phyloP scores from a whole-genome alignment of 805 yeast genomes.

The Debaryomyces tyrocola region DNA sequence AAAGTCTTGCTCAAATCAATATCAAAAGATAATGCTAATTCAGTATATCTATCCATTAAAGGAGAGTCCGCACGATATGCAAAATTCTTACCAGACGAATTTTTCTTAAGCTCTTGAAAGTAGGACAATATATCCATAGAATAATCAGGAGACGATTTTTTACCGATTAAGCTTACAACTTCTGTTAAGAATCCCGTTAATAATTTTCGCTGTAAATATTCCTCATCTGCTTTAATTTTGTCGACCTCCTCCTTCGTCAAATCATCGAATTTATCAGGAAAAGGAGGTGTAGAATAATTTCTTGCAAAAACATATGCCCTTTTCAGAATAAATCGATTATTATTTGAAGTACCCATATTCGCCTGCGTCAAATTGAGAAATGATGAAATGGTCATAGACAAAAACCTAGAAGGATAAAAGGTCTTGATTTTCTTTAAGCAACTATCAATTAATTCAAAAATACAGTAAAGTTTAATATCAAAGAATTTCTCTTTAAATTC shows the following conservation, averaged over 20 bases:
- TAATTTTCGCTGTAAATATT: conserved; percentile 61
- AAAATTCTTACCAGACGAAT: conserved; percentile 1
- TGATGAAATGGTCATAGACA: conserved; percentile 66
- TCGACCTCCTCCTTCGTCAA: conserved; percentile 38
- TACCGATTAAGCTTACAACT: conserved; percentile 38
- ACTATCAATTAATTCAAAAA: conserved; percentile 63
- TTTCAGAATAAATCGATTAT: conserved; percentile 47
- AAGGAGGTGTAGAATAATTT: conserved; percentile 44
- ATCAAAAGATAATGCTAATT: conserved; percentile 65
- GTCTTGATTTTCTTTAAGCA: conserved; percentile 64
- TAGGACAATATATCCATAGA: conserved; percentile 22
- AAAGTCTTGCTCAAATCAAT: conserved; percentile 51
- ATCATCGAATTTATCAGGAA: conserved; percentile 45
- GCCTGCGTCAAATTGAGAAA: conserved; percentile 50
- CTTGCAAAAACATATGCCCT: conserved; percentile 61
- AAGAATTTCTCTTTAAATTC: conserved; percentile 30
- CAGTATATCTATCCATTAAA: conserved; percentile 25
- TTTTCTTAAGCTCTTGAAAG: conserved; percentile 15
- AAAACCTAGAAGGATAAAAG: conserved; percentile 74
- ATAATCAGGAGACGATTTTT: conserved; percentile 17
- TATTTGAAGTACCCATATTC: conserved; percentile 28
- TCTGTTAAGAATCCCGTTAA: conserved; percentile 63
- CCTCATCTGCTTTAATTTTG: conserved; percentile 52
- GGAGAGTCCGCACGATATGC: conserved; percentile 11
- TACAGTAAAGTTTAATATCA: conserved; percentile 60